Evolutionary conservation across 306 rosid species (phyloP), one percentile per base, ranked within the genome.

Genomic region (Casuarina glauca): DNA sequence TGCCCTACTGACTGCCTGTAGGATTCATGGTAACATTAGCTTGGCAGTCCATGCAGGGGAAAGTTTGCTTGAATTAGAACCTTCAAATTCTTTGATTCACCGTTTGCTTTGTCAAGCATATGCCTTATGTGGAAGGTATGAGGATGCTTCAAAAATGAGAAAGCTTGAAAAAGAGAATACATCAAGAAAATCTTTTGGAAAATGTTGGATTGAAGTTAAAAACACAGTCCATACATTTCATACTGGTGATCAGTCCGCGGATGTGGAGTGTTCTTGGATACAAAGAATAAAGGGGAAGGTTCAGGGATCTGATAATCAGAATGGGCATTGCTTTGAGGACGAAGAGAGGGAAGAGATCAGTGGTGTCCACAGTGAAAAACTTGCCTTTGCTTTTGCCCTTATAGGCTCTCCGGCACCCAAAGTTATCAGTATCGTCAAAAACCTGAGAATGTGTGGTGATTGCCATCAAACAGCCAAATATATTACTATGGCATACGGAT

Each of bases 391-490:
- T 46, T 86, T 93, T 84, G 87, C 91, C 78, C 87, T 95, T 17
- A 82, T 84, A 77, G 88, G 88, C 42, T 90, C 85, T 64, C 71
- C 84, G 13, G 36, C 76, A 42, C 91, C 88, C 39, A 84, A 79
- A 77, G 75, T 73, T 76, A 81, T 93, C 73, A 75, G 91, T 82
- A 89, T 93, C 26, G 89, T 93, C 20, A 95, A 93, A 83, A 86
- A 89, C 78, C 85, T 91, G 84, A 87, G 93, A 78, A 91, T 89
- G 88, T 93, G 97, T 75, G 86, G 79, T 49, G 87, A 89, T 79
- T 95, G 99, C 80, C 99, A 95, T 73, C 85, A 76, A 71, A 86
- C 90, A 71, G 97, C 97, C 58, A 95, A 91, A 44, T 87, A 89
- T 81, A 54, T 91, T 80, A 88, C 98, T 1, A 50, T 57, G 90